Base-by-base conservation (phyloP, 345 rosid genomes). In the Nasturtium officinale region DNA sequence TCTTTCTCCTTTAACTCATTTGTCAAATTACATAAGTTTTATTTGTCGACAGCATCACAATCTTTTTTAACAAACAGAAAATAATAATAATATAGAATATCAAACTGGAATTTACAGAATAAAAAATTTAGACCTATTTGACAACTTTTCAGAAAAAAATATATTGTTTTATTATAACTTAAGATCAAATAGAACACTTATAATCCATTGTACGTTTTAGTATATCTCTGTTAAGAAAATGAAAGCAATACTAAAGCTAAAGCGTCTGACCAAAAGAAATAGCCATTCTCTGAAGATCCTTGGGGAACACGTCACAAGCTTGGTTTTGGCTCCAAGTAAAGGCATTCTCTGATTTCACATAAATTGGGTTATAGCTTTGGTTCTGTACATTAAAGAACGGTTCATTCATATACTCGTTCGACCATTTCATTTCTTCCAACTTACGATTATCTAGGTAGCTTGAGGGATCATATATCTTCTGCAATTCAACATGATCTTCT, bases 201-300 rank as follows among this genome's bases (percentile, higher is more conserved):
- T 46, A 1, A 17, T 46, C 11, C 23, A 17, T 12, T 46, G 21
- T 46, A 46, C 20, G 10, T 46, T 0, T 46, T 1, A 23, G 8
- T 46, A 46, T 46, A 3, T 45, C 3, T 45, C 9, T 45, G 51
- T 46, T 46, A 21, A 50, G 6, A 50, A 21, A 11, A 23, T 10
- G 30, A 21, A 51, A 51, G n/a, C 43, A 38, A 38, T 13, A 38
- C n/a, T 23, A 15, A 55, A 30, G 2, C 48, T 70, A 71, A 51
- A 50, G 61, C 40, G 52, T n/a, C 52, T 71, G 60, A 71, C 60
- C 75, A 71, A 71, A 71, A 23, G 60, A 35, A 7, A 71, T 1
- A n/a, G 52, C 65, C 65, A 57, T 50, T 50, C 29, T 61, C 29
- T 71, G 61, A 71, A 61, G 67, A 60, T 71, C 75, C 65, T 43